These are phyloP conservation scores for Dysphania ambrosioides DNA, from an alignment of 148 eudicot species.

Conservation along the genomic window DNA sequence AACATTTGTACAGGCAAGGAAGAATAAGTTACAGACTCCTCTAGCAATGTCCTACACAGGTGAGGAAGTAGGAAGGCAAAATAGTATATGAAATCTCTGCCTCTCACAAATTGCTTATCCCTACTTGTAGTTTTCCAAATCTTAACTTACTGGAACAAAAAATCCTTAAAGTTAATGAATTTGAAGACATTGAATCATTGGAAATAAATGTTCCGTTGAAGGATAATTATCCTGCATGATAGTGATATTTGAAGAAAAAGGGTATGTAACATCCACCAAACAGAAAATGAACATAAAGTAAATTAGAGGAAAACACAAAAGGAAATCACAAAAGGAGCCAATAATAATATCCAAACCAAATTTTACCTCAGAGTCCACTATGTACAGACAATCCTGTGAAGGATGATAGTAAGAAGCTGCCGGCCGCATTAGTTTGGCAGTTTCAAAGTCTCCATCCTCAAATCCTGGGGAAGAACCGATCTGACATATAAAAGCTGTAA, in stretches of 20 bases:
- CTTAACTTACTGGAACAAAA: background rate
- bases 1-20: too few relatives aligned
- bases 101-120: background rate
- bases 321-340: background rate
- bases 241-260: background rate
- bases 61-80: background rate
- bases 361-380: constrained; percentile 88
- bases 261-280: background rate
- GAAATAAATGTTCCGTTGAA: background rate
- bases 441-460: constrained; percentile 95
- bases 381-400: constrained; percentile 66
- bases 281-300: background rate
- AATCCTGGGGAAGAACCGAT: constrained; percentile 97
- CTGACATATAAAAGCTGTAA: constrained; percentile 53
- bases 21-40: too few relatives aligned
- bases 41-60: background rate
- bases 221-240: background rate
- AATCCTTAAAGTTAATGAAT: background rate
- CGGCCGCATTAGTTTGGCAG: constrained; percentile 72
- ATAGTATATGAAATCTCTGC: background rate
- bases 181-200: background rate
- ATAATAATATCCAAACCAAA: background rate
- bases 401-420: constrained; percentile 79
- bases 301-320: background rate
- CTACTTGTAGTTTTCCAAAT: background rate